These are phyloP conservation scores for Calonectria multiphialidica DNA, from an alignment of 2,329 filamentous ascomycete species.

Conservation along the genomic window DNA sequence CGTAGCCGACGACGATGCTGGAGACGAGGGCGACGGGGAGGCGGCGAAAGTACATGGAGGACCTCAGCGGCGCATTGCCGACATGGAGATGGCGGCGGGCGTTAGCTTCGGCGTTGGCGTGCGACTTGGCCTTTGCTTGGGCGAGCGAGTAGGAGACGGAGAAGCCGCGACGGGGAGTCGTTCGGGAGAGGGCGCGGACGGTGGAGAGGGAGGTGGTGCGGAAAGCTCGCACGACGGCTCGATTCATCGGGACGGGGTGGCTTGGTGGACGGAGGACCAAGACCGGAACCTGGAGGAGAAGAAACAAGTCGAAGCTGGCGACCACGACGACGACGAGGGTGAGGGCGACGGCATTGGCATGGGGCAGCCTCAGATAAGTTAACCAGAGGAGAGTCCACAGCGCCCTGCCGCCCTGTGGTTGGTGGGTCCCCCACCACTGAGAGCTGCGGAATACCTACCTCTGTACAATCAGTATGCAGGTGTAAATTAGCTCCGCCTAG, in stretches of 20 bases:
- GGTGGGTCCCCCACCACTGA: slow-evolving; percentile 11
- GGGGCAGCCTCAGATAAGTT: slow-evolving; percentile 10
- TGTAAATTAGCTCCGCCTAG: neutral
- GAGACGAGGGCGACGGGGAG: slow-evolving; percentile 76
- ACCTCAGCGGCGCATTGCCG: slow-evolving; percentile 64
- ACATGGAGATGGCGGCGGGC: slow-evolving; percentile 44
- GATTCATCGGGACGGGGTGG: slow-evolving; percentile 72
- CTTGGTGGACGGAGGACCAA: slow-evolving; percentile 28
- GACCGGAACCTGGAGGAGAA: slow-evolving; percentile 15
- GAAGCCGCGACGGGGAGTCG: slow-evolving; percentile 55
- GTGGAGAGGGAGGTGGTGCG: slow-evolving; percentile 76
- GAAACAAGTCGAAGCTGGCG: slow-evolving; percentile 9
- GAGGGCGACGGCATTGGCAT: slow-evolving; percentile 21
- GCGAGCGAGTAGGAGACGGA: slow-evolving; percentile 67
- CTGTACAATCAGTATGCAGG: neutral
- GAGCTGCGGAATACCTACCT: neutral
- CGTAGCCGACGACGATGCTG: slow-evolving; percentile 76
- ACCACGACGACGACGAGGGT: slow-evolving; percentile 19
- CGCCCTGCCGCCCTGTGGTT: neutral
- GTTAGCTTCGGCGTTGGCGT: slow-evolving; percentile 50
- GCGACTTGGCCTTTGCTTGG: slow-evolving; percentile 63
- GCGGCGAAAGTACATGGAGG: slow-evolving; percentile 82
- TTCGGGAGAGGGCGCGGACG: slow-evolving; percentile 69
- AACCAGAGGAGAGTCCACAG: neutral
- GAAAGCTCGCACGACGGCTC: slow-evolving; percentile 75